These are phyloP conservation scores for Macadamia tetraphylla DNA, from an alignment of 164 flowering plant species.

Conservation along the genomic window DNA sequence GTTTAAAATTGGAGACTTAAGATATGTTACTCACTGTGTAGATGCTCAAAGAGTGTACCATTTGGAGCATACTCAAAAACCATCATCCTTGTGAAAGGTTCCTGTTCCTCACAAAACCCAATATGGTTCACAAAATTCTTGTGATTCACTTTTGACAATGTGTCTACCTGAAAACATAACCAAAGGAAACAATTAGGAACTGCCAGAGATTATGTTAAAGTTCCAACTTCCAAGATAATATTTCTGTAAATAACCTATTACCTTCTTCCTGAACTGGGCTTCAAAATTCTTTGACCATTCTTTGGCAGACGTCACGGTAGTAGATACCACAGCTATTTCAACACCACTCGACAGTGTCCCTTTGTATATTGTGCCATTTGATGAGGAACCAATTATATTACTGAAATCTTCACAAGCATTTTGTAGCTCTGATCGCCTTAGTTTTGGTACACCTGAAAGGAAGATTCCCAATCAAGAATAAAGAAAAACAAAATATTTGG, in stretches of 20 bases:
- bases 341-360: constrained; percentile 86
- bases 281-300: constrained; percentile 60
- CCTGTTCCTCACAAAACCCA: constrained; percentile 62
- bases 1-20: background rate
- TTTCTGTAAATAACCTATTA: constrained; percentile 6
- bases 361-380: constrained; percentile 57
- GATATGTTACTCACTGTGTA: constrained; percentile 50
- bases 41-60: constrained; percentile 79
- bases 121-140: constrained; percentile 71
- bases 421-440: constrained; percentile 64
- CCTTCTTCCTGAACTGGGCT: constrained; percentile 62
- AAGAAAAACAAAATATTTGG: background rate
- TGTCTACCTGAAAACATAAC: constrained; percentile 45
- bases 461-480: background rate
- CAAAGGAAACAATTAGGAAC: constrained; percentile 3
- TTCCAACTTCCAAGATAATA: background rate
- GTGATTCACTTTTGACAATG: constrained; percentile 60
- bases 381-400: constrained; percentile 56
- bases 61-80: constrained; percentile 83
- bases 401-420: constrained; percentile 90
- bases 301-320: constrained; percentile 26
- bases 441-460: constrained; percentile 66
- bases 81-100: constrained; percentile 74
- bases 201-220: background rate
- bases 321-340: constrained; percentile 68